These are phyloP conservation scores for Pascua sp. DNA, from an alignment of 1,284 basidiomycete genomes.

Conservation along the genomic window DNA sequence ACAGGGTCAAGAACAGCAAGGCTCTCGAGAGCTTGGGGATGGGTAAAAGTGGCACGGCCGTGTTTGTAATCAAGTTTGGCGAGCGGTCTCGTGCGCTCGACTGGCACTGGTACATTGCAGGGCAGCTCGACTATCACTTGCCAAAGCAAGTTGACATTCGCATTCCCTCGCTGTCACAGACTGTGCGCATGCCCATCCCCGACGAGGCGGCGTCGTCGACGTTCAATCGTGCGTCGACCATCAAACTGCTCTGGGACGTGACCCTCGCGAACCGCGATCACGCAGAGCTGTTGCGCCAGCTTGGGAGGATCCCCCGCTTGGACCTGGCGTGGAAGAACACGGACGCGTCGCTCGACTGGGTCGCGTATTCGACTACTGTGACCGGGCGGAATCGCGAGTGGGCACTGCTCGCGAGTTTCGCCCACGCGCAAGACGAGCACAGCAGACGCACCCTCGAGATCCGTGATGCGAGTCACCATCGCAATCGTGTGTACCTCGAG, in stretches of 20 bases:
- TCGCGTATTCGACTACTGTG: slow-evolving; percentile 35
- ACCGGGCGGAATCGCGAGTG: slow-evolving; percentile 35
- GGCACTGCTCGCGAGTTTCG: slow-evolving; percentile 42
- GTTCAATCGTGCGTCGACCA: slow-evolving; percentile 23
- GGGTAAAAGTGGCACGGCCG: slow-evolving; percentile 9
- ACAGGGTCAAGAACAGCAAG: slow-evolving; percentile 2
- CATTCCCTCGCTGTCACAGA: slow-evolving; percentile 33
- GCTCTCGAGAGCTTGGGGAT: slow-evolving; percentile 10
- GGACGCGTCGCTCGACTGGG: slow-evolving; percentile 44
- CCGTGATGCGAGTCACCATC: slow-evolving; percentile 38
- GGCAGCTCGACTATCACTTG: slow-evolving; percentile 38
- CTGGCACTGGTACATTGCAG: slow-evolving; percentile 48
- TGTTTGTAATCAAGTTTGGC: slow-evolving; percentile 43
- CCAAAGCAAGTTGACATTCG: slow-evolving; percentile 37
- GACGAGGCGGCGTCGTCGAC: slow-evolving; percentile 23
- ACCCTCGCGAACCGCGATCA: slow-evolving; percentile 27
- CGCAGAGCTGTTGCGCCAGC: slow-evolving; percentile 25
- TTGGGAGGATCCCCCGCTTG: slow-evolving; percentile 20
- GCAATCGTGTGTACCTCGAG: slow-evolving; percentile 29
- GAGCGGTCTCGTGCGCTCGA: slow-evolving; percentile 43
- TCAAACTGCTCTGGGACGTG: slow-evolving; percentile 33
- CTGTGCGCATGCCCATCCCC: slow-evolving; percentile 35
- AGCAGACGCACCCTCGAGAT: slow-evolving; percentile 29
- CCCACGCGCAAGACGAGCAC: slow-evolving; percentile 11
- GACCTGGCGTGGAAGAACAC: slow-evolving; percentile 41